phyloP scores from a whole-genome alignment of 129 eudicot species.

The Lactuca sativa region DNA sequence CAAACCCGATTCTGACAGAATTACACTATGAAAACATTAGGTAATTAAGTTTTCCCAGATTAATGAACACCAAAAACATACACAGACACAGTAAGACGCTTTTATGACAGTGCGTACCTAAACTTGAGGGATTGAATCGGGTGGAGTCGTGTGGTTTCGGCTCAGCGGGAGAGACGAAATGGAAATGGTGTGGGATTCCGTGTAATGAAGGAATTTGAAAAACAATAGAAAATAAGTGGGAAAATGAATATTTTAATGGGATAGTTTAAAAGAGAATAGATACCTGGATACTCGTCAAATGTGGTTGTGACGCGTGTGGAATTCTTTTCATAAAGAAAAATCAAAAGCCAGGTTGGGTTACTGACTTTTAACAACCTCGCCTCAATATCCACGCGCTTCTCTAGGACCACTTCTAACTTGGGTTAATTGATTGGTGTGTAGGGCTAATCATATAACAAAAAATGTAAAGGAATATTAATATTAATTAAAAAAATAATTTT shows the following conservation, averaged over 20 bases:
- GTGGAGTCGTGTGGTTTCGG: constrained; percentile 29
- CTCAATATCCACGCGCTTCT: constrained; percentile 27
- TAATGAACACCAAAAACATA: neutral
- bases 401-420: constrained; percentile 4
- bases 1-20: neutral
- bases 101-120: neutral
- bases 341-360: constrained; percentile 31
- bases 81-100: neutral
- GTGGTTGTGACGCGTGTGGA: constrained; percentile 25
- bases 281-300: constrained; percentile 21
- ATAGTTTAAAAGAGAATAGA: neutral
- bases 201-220: constrained; percentile 21
- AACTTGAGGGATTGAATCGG: constrained; percentile 21
- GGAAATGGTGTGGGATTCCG: constrained; percentile 20
- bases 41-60: neutral
- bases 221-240: neutral
- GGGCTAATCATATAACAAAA: too few relatives aligned
- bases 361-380: constrained; percentile 31
- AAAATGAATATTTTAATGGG: neutral
- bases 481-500: too few relatives aligned
- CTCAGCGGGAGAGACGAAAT: constrained; percentile 23
- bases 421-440: neutral
- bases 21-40: constrained; percentile 8
- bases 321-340: neutral
- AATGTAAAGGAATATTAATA: too few relatives aligned